Conservation (phyloP, 1,139 yeast genomes). For the Hyphopichia burtonii region DNA sequence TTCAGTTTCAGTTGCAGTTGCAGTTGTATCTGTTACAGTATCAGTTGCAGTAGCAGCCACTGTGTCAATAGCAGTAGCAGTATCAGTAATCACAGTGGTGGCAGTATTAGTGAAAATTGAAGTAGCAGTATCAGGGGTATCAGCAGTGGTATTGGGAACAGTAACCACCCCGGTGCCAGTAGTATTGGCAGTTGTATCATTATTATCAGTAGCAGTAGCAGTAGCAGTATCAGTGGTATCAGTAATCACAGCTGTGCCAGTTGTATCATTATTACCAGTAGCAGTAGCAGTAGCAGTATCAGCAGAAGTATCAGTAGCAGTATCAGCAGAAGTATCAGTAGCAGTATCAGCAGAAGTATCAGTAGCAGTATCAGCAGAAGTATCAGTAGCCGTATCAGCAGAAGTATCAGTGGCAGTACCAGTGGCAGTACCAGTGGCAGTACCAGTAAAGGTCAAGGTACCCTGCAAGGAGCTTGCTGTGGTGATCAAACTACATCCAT, state of each 20-base stretch:
- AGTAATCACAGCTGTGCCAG: constrained; percentile 12
- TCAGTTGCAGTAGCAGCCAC: not conserved
- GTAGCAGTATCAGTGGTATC: constrained; percentile 9
- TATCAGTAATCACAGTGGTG: constrained; percentile 1
- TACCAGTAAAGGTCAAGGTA: constrained; percentile 2
- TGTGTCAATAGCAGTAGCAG: not conserved
- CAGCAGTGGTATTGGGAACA: not conserved
- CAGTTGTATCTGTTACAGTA: not conserved
- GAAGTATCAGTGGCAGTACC: constrained; percentile 5
- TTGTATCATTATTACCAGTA: too few relatives aligned
- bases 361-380: constrained; percentile 4
- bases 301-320: not conserved
- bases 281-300: constrained; percentile 10
- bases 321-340: not conserved
- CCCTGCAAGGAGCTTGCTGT: constrained; percentile 20
- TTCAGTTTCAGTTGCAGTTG: not conserved
- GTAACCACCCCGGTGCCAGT: too few relatives aligned
- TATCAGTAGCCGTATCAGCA: constrained; percentile 8
- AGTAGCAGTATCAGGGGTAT: not conserved
- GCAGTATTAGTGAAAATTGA: not conserved
- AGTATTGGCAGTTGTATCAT: not conserved
- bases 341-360: not conserved
- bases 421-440: constrained; percentile 7
- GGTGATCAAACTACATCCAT: constrained; percentile 24
- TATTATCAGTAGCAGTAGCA: not conserved